Evolutionary conservation across 179 eudicot genomes (phyloP).

Genomic region (Camellia oleifera): DNA sequence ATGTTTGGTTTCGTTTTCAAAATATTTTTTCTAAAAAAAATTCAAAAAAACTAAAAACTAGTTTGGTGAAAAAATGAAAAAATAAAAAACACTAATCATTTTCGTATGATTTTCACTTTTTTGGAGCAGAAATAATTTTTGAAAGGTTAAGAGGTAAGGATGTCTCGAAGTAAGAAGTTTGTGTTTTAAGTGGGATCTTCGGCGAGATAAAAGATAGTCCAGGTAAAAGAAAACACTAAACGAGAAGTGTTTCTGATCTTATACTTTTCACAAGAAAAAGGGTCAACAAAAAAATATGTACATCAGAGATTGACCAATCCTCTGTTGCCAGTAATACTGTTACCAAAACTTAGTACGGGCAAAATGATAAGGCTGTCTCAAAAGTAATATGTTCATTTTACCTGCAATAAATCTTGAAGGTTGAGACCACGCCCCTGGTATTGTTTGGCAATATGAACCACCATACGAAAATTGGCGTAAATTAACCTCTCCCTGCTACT

Average conservation of each 20-base stretch:
- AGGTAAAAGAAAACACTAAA: background rate
- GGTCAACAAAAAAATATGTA: background rate
- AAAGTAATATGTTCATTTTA: slow-evolving; percentile 17
- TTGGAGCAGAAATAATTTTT: too few species aligned
- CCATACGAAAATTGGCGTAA: slow-evolving; percentile 79
- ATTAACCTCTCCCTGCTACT: slow-evolving; percentile 72
- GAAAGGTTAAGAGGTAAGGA: too few species aligned
- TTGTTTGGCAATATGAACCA: slow-evolving; percentile 87
- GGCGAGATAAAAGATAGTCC: too few species aligned
- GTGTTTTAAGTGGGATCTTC: too few species aligned
- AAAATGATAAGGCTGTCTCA: background rate
- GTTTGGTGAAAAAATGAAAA: too few species aligned
- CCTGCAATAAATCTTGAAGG: slow-evolving; percentile 89
- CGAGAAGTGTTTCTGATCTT: background rate
- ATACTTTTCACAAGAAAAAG: background rate
- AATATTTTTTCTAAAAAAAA: too few species aligned
- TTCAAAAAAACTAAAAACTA: too few species aligned
- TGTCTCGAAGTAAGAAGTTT: too few species aligned
- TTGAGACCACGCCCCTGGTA: slow-evolving; percentile 78
- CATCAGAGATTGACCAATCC: background rate
- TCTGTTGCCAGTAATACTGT: background rate
- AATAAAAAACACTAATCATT: too few species aligned
- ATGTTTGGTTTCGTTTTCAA: too few species aligned
- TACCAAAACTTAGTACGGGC: background rate
- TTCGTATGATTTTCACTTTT: too few species aligned